phyloP scores from a whole-genome alignment of 1,284 basidiomycete genomes.

The Golubevia sp. region DNA sequence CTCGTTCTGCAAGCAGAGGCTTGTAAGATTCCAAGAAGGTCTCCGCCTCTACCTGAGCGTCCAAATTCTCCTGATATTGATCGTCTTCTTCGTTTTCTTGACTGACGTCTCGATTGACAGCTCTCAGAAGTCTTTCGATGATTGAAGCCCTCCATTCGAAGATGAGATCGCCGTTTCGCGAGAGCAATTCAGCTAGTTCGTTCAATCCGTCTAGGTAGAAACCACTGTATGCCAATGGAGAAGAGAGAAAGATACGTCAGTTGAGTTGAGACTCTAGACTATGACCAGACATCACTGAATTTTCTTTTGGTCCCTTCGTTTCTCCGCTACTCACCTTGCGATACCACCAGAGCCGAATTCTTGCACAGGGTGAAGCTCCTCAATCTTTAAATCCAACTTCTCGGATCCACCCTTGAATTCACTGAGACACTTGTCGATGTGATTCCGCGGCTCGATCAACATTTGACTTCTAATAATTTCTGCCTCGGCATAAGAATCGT shows the following conservation, averaged over 20 bases:
- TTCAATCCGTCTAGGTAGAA: background rate
- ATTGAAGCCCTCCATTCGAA: constrained; percentile 39
- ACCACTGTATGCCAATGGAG: background rate
- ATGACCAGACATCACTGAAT: no score
- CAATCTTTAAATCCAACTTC: background rate
- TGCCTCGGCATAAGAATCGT: constrained; percentile 37
- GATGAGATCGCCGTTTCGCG: constrained; percentile 30
- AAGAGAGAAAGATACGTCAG: background rate
- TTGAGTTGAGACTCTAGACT: background rate
- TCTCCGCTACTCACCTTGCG: no score
- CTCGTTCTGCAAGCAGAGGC: constrained; percentile 41
- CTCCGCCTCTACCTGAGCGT: constrained; percentile 53
- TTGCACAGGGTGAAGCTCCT: background rate
- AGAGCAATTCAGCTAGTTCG: no score
- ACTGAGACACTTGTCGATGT: constrained; percentile 20
- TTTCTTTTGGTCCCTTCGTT: no score
- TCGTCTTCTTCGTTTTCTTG: constrained; percentile 49
- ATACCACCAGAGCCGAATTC: no score
- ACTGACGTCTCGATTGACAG: constrained; percentile 50
- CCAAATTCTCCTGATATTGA: constrained; percentile 52
- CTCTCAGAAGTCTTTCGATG: constrained; percentile 22
- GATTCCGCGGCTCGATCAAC: constrained; percentile 28
- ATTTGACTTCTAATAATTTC: constrained; percentile 28
- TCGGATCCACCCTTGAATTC: constrained; percentile 3
- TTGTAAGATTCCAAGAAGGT: constrained; percentile 54